A percentile compares a stretch with the other conserved stretches of the same genome.
Conservation (phyloP, 331 rosid genomes). For the Rosa hybrid region DNA sequence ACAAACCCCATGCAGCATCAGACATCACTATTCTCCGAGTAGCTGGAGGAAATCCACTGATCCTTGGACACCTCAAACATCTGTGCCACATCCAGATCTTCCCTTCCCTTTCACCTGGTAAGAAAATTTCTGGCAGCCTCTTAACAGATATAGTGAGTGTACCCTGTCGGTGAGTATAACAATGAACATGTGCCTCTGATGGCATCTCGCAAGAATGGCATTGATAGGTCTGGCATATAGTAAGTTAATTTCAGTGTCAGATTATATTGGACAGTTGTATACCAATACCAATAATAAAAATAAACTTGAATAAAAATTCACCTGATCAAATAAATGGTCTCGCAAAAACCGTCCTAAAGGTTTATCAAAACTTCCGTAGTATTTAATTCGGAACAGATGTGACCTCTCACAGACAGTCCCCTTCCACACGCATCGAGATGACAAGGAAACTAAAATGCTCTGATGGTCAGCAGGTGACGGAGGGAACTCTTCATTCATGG, state of each 20-base stretch:
- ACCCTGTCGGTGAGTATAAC: conserved; percentile 97
- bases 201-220: conserved; percentile 90
- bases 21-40: conserved; percentile 95
- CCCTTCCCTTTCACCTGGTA: conserved; percentile 92
- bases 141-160: conserved; percentile 94
- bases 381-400: conserved; percentile 90
- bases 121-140: conserved; percentile 62
- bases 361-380: conserved; percentile 91
- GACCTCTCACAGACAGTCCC: conserved; percentile 95
- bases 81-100: conserved; percentile 99
- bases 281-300: conserved; percentile 19
- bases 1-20: conserved; percentile 99
- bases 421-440: conserved; percentile 95
- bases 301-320: conserved; percentile 31
- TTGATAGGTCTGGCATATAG: conserved; percentile 61
- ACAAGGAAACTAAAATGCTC: conserved; percentile 91
- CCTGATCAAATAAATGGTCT: conserved; percentile 95
- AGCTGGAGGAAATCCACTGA: conserved; percentile 87
- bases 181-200: conserved; percentile 91
- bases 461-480: conserved; percentile 86
- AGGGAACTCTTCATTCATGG: conserved; percentile 72
- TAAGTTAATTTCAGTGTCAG: conserved; percentile 24
- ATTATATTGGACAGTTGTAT: conserved; percentile 20
- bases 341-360: conserved; percentile 88
- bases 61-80: conserved; percentile 91